Base-by-base conservation (phyloP, 2,329 filamentous ascomycete species). In the Penicillium sp. region DNA sequence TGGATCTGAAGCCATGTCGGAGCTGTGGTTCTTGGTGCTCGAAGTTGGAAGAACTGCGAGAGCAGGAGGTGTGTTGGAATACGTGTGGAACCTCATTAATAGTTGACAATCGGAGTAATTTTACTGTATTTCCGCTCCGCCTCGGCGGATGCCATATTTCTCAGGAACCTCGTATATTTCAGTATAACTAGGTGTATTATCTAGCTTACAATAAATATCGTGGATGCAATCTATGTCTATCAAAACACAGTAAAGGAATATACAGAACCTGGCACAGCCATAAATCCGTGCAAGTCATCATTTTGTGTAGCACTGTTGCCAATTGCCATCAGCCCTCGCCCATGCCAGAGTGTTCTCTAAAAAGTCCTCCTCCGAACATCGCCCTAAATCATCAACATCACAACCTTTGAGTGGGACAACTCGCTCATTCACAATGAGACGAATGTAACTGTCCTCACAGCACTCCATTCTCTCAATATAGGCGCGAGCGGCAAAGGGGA, bases 391-490 rank as follows among this genome's bases (percentile, higher is more conserved):
- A 64, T 95, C 88, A 3, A 75, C 82, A 8, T 73, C 75, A 63
- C 90, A 96, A 33, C 76, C 81, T 50, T 78, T 70, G 40, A 94
- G 65, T 8, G 81, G 80, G 42, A 90, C 73, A 2, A 95, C 87
- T 15, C 87, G 77, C 58, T 94, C 88, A 65, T 96, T 95, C 23
- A 96, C 72, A 43, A 96, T 67, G 3, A 94, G 74, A 25, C 90
- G 77, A 8, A 96, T 86, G 36, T 84, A 71, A 13, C 17, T 13
- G 7, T 21, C 33, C 26, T 47, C 70, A 2, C 60, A 60, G 62
- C 90, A 96, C 27, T 65, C 67, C 78, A 95, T 82, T 74, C 91
- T 93, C 74, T 96, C 90, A 23, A 96, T 79, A 62, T 94, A 94
- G 64, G 88, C 78, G 36, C 89, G 75, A 13, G 80, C 83, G 0